These are phyloP conservation scores for Candida endomychidarum DNA, from an alignment of 805 yeast genomes.

Conservation along the genomic window DNA sequence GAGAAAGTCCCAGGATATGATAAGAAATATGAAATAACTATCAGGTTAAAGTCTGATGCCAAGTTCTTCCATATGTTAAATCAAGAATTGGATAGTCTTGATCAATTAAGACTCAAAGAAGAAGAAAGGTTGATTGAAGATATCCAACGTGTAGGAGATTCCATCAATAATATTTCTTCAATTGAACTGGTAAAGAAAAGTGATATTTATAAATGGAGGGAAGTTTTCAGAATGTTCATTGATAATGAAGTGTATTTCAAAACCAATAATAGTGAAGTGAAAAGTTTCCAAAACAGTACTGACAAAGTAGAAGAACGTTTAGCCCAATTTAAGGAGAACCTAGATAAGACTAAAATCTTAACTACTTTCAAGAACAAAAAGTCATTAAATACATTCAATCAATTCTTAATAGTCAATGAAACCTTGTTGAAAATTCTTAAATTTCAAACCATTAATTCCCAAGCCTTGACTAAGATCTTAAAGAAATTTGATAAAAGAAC, in stretches of 20 bases:
- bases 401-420: conserved; percentile 54
- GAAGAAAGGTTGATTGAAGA: conserved; percentile 42
- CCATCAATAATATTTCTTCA: conserved; percentile 40
- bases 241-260: conserved; percentile 67
- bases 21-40: conserved; percentile 28
- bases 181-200: conserved; percentile 29
- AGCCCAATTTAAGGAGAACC: conserved; percentile 38
- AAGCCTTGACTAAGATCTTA: conserved; percentile 66
- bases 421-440: conserved; percentile 56
- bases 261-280: conserved; percentile 41
- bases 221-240: conserved; percentile 61
- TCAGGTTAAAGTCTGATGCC: conserved; percentile 54
- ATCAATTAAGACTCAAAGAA: conserved; percentile 41
- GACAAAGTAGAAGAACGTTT: conserved; percentile 48
- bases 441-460: conserved; percentile 60
- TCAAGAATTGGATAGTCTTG: conserved; percentile 52
- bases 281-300: conserved; percentile 45
- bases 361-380: conserved; percentile 47
- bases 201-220: conserved; percentile 71
- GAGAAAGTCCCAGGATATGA: conserved; percentile 7
- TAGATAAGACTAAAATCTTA: conserved; percentile 36
- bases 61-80: conserved; percentile 59
- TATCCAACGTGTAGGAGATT: conserved; percentile 43
- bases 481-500: conserved; percentile 79
- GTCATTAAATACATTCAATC: conserved; percentile 44